Percentiles rank a stretch among this genome's conserved stretches.
phyloP scores from a whole-genome alignment of 495 filamentous ascomycete genomes.

The Letharia lupina region DNA sequence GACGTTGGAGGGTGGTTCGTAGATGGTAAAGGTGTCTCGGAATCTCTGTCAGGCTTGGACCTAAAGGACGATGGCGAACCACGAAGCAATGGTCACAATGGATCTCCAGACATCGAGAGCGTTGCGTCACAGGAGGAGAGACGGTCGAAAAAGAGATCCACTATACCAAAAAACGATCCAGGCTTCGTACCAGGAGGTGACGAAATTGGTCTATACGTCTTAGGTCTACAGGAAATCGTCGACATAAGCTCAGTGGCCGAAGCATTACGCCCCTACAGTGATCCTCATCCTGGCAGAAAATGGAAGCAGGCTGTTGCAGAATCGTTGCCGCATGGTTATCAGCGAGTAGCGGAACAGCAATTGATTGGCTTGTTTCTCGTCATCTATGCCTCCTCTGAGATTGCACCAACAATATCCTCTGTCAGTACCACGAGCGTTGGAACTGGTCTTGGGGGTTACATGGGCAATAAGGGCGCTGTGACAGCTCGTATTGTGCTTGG shows the following conservation, averaged over 20 bases:
- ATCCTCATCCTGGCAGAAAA: conserved; percentile 57
- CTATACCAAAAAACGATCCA: conserved; percentile 32
- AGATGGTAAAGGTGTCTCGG: conserved; percentile 59
- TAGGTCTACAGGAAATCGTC: conserved; percentile 87
- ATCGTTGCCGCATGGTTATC: conserved; percentile 68
- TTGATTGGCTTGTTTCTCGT: conserved; percentile 79
- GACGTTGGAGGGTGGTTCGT: conserved; percentile 84
- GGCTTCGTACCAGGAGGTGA: conserved; percentile 34
- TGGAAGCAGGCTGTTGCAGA: conserved; percentile 69
- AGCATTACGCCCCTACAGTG: conserved; percentile 60
- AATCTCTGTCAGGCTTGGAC: conserved; percentile 46
- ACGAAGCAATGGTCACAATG: conserved; percentile 14
- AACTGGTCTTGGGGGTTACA: conserved; percentile 81
- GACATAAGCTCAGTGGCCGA: conserved; percentile 66
- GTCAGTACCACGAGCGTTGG: conserved; percentile 72
- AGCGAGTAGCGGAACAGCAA: conserved; percentile 69
- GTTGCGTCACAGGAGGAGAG: conserved; percentile 38
- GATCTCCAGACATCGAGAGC: conserved; percentile 30
- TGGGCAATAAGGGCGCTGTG: conserved; percentile 93
- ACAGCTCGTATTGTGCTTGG: conserved; percentile 76
- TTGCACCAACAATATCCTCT: conserved; percentile 62
- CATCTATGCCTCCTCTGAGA: conserved; percentile 69
- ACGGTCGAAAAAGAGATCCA: conserved; percentile 31
- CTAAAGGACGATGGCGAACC: conserved; percentile 31
- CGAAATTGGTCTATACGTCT: conserved; percentile 77